These are phyloP conservation scores for Coemansia sp. DNA, from an alignment of 192 early-diverging fungal species.

Conservation along the genomic window DNA sequence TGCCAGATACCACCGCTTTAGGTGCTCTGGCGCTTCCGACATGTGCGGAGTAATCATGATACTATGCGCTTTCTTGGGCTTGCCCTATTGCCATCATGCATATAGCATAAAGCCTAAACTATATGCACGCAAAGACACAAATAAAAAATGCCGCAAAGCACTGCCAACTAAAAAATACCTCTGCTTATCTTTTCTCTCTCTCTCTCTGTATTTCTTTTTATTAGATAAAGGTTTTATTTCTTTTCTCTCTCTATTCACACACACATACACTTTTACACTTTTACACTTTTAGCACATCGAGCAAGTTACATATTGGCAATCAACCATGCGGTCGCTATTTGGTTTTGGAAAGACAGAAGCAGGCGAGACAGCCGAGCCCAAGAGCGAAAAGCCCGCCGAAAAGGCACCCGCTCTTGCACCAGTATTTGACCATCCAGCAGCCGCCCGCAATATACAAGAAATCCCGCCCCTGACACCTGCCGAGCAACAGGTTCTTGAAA, in stretches of 20 bases:
- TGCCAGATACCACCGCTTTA: too few relatives aligned
- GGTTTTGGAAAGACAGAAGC: conserved; percentile 34
- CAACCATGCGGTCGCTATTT: conserved; percentile 42
- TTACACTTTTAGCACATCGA: too few relatives aligned
- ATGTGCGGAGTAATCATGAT: too few relatives aligned
- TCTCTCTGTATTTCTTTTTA: not conserved
- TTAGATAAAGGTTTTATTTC: not conserved
- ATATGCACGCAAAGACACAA: too few relatives aligned
- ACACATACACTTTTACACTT: too few relatives aligned
- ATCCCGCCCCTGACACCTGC: conserved; percentile 31
- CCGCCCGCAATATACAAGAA: conserved; percentile 19
- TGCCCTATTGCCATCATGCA: too few relatives aligned
- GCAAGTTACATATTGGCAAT: not conserved
- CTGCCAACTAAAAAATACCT: too few relatives aligned
- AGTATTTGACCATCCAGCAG: conserved; percentile 12
- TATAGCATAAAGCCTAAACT: too few relatives aligned
- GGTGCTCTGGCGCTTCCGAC: too few relatives aligned
- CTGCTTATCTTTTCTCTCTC: not conserved
- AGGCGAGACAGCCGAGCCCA: conserved; percentile 11
- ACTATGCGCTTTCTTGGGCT: too few relatives aligned
- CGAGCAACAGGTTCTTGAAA: conserved; percentile 33
- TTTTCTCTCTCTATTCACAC: not conserved
- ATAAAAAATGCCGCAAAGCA: too few relatives aligned
- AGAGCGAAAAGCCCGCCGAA: conserved; percentile 20
- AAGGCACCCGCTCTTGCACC: conserved; percentile 10